Evolutionary conservation across 2,329 filamentous ascomycete species (phyloP).

Genomic region (Ophiocordyceps robertsii): DNA sequence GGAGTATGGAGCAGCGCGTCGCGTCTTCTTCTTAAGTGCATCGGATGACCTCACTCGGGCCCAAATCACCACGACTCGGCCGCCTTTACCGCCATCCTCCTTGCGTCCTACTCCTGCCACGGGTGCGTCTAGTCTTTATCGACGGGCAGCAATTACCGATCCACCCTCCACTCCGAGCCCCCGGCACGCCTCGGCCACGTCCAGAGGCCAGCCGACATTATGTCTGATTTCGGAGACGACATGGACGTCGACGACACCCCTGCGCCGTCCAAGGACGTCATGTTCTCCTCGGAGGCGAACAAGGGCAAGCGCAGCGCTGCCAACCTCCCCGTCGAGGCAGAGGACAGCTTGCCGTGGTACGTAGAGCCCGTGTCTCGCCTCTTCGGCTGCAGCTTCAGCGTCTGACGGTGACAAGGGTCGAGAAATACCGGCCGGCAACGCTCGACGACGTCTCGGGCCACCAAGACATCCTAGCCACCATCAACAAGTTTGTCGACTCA

Average conservation of each 20-base stretch:
- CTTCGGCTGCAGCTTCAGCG: background rate
- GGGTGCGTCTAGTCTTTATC: no score
- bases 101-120: no score
- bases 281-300: conserved; percentile 61
- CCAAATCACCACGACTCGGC: no score
- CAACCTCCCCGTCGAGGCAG: conserved; percentile 84
- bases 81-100: no score
- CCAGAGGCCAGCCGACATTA: conserved; percentile 15
- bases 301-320: conserved; percentile 90
- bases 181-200: background rate
- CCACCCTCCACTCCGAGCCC: no score
- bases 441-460: conserved; percentile 91
- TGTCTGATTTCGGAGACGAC: conserved; percentile 48
- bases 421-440: conserved; percentile 87
- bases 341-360: conserved; percentile 88
- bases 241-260: conserved; percentile 48
- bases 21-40: no score
- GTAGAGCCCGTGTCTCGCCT: conserved; percentile 5
- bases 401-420: conserved; percentile 50
- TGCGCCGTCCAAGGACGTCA: conserved; percentile 31
- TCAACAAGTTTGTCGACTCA: conserved; percentile 93
- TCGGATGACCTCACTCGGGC: no score
- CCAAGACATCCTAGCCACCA: conserved; percentile 91
- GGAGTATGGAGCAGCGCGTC: no score
- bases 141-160: no score